A percentile compares a stretch with the other conserved stretches of the same genome.
Evolutionary conservation across 257 asterid genomes (phyloP).

Genomic region (Petunia secreta): DNA sequence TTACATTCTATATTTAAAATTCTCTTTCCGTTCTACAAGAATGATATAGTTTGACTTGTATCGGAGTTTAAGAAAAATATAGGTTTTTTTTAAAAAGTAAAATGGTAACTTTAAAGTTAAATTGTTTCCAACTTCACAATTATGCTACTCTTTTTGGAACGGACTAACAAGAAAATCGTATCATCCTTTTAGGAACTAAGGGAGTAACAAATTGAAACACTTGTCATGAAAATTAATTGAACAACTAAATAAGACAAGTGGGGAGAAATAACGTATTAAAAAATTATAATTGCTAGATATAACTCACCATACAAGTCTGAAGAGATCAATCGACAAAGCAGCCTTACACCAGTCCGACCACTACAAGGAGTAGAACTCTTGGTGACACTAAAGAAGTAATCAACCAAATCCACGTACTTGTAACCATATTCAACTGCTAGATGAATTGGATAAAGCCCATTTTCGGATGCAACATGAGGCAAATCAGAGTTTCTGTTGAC

Average conservation of each 20-base stretch:
- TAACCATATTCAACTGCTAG: conserved; percentile 47
- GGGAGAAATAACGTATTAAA: background rate
- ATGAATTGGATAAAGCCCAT: conserved; percentile 44
- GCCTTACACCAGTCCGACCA: conserved; percentile 36
- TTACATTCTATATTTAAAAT: too few species aligned
- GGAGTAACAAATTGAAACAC: background rate
- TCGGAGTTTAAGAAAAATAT: too few species aligned
- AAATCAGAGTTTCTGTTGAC: conserved; percentile 35
- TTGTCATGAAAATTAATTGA: background rate
- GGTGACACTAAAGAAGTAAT: conserved; percentile 41
- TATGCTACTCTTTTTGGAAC: too few species aligned
- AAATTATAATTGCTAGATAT: background rate
- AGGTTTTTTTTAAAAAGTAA: too few species aligned
- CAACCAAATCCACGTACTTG: conserved; percentile 33
- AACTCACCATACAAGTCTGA: conserved; percentile 48
- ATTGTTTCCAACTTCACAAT: too few species aligned
- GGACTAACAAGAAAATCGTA: too few species aligned
- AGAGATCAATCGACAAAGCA: conserved; percentile 32
- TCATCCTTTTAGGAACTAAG: too few species aligned
- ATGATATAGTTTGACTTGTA: too few species aligned
- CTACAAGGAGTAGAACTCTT: conserved; percentile 36
- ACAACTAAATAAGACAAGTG: background rate
- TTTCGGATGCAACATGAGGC: conserved; percentile 37
- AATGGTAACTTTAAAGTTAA: too few species aligned
- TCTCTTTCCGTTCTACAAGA: too few species aligned